These are phyloP conservation scores for Agarophyton chilense DNA, from an alignment of 23 red algal species.

Conservation along the genomic window DNA sequence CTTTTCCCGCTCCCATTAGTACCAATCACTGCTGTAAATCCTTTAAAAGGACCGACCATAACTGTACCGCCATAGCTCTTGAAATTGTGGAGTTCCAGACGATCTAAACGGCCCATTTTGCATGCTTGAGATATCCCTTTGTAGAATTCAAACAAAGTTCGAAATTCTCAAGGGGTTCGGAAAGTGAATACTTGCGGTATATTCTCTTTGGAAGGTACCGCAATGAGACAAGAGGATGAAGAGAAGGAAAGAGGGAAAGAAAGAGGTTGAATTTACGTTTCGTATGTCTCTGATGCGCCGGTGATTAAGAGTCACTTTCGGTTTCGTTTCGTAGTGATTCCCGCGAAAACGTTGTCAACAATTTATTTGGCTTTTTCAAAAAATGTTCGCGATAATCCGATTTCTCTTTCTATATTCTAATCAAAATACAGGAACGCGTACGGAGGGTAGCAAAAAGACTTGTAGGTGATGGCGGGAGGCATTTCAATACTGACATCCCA, in stretches of 20 bases:
- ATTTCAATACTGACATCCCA: too few species aligned
- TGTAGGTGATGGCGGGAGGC: too few species aligned
- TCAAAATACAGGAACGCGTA: not conserved
- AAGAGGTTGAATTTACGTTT: too few species aligned
- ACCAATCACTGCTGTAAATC: slow-evolving; percentile 92
- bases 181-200: too few species aligned
- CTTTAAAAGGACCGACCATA: slow-evolving; percentile 78
- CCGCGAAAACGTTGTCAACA: not conserved
- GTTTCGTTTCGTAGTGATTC: not conserved
- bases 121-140: not conserved
- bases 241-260: too few species aligned
- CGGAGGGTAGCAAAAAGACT: not conserved
- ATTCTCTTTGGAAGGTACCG: too few species aligned
- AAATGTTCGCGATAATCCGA: too few species aligned
- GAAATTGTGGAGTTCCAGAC: slow-evolving; percentile 96
- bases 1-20: slow-evolving; percentile 96
- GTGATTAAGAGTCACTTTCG: too few species aligned
- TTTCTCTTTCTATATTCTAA: too few species aligned
- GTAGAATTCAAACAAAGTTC: not conserved
- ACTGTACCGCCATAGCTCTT: slow-evolving; percentile 93
- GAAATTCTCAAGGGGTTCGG: not conserved
- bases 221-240: too few species aligned
- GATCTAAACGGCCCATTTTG: slow-evolving; percentile 82
- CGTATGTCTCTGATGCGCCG: too few species aligned
- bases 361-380: not conserved